These are phyloP conservation scores for Penicillium steckii DNA, from an alignment of 495 filamentous ascomycete genomes.

Conservation along the genomic window DNA sequence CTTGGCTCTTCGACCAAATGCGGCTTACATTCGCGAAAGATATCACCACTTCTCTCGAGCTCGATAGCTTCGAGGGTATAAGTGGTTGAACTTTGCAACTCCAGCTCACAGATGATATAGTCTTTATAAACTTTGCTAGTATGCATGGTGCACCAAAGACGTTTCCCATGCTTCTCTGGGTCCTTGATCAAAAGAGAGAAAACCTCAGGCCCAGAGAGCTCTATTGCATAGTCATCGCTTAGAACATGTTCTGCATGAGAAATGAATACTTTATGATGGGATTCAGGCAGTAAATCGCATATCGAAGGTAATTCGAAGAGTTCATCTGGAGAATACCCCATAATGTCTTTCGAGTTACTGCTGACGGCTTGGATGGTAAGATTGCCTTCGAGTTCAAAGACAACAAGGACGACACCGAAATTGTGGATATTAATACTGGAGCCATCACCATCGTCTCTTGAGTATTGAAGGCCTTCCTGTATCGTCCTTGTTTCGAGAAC, in stretches of 20 bases:
- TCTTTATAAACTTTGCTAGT: conserved; percentile 55
- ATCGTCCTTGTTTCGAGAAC: conserved; percentile 6
- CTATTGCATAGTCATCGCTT: conserved; percentile 62
- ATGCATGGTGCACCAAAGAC: conserved; percentile 87
- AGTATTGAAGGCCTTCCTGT: conserved; percentile 3
- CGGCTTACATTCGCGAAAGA: neutral
- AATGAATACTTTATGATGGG: conserved; percentile 69
- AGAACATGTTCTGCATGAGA: conserved; percentile 76
- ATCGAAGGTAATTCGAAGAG: conserved; percentile 75
- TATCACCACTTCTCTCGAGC: neutral
- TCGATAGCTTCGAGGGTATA: neutral
- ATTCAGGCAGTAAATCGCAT: conserved; percentile 69
- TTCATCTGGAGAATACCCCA: conserved; percentile 71
- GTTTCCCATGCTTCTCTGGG: conserved; percentile 46
- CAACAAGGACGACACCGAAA: conserved; percentile 73
- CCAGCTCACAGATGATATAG: conserved; percentile 83
- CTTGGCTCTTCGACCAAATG: neutral
- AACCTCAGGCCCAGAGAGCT: conserved; percentile 73
- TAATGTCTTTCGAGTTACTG: conserved; percentile 73
- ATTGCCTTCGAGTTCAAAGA: conserved; percentile 58
- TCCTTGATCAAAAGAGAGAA: conserved; percentile 67
- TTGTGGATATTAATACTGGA: conserved; percentile 56
- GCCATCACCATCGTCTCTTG: conserved; percentile 23
- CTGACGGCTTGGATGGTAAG: conserved; percentile 71
- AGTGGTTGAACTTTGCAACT: conserved; percentile 57